A percentile compares a stretch with the other conserved stretches of the same genome.
These are phyloP conservation scores for Panaeolus papilionaceus DNA, from an alignment of 768 basidiomycete genomes.

Conservation along the genomic window DNA sequence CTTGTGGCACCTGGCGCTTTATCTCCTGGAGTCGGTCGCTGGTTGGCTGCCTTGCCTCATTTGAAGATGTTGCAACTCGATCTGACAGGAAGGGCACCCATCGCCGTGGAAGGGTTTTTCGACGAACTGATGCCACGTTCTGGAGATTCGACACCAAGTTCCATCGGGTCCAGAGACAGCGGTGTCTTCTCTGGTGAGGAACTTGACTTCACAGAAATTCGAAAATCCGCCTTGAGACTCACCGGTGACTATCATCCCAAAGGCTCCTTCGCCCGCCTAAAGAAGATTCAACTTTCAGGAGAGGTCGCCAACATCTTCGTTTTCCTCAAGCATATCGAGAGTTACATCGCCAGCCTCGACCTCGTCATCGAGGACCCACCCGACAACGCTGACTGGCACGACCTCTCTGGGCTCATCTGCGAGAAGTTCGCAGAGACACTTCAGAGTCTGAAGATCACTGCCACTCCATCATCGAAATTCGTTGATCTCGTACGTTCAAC, in stretches of 20 bases:
- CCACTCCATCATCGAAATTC: conserved; percentile 78
- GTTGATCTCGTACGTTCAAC: conserved; percentile 82
- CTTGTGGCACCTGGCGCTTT: conserved; percentile 81
- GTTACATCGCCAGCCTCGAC: conserved; percentile 70
- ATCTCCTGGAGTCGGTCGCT: conserved; percentile 71
- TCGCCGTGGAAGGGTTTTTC: conserved; percentile 84
- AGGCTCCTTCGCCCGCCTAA: conserved; percentile 63
- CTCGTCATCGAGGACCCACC: conserved; percentile 84
- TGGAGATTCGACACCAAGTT: conserved; percentile 74
- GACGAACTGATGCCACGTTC: conserved; percentile 68
- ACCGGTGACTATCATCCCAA: conserved; percentile 64
- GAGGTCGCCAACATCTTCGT: conserved; percentile 72
- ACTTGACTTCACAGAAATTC: conserved; percentile 76
- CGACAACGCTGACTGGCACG: conserved; percentile 76
- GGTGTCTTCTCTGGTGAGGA: conserved; percentile 83
- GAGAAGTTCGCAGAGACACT: conserved; percentile 67
- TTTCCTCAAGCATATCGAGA: conserved; percentile 73
- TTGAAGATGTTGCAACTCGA: conserved; percentile 74
- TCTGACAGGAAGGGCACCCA: conserved; percentile 68
- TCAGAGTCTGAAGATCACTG: conserved; percentile 64
- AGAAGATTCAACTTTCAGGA: conserved; percentile 70
- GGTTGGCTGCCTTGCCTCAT: conserved; percentile 68
- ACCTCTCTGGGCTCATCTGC: conserved; percentile 67
- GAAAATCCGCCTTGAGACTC: conserved; percentile 70
- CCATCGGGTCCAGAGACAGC: conserved; percentile 72